Conservation (phyloP, 2,329 filamentous ascomycete genomes). For the Cladobotryum protrusum region DNA sequence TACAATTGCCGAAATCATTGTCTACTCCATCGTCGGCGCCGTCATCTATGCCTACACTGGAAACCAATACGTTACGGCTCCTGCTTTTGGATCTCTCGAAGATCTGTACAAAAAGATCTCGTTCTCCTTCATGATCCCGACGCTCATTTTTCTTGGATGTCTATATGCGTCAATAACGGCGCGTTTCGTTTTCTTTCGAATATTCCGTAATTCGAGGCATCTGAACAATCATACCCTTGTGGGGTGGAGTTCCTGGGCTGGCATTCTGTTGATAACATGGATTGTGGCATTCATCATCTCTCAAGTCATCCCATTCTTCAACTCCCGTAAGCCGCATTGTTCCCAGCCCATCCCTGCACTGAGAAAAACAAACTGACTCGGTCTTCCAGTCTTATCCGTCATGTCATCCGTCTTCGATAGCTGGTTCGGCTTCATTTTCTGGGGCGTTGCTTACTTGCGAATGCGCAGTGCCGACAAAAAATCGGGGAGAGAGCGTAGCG, state of each 20-base stretch:
- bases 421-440: conserved; percentile 95
- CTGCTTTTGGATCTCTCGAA: conserved; percentile 78
- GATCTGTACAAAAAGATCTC: conserved; percentile 79
- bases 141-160: conserved; percentile 85
- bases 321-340: conserved; percentile 48
- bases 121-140: conserved; percentile 94
- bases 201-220: conserved; percentile 75
- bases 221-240: conserved; percentile 73
- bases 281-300: conserved; percentile 87
- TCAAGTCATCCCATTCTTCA: conserved; percentile 91
- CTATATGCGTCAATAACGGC: conserved; percentile 86
- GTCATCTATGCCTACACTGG: conserved; percentile 85
- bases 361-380: background rate
- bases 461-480: conserved; percentile 61
- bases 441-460: conserved; percentile 73
- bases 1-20: conserved; percentile 78
- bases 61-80: conserved; percentile 80
- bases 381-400: conserved; percentile 51
- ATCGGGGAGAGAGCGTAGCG: conserved; percentile 46
- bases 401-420: conserved; percentile 90
- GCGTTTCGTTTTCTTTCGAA: conserved; percentile 85
- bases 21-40: conserved; percentile 76
- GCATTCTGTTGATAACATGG: conserved; percentile 67
- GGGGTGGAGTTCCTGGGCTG: conserved; percentile 74
- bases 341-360: background rate